A percentile compares a stretch with the other conserved stretches of the same genome.
phyloP scores from a whole-genome alignment of 495 filamentous ascomycete genomes.

The Aspergillus sclerotiicarbonarius region DNA sequence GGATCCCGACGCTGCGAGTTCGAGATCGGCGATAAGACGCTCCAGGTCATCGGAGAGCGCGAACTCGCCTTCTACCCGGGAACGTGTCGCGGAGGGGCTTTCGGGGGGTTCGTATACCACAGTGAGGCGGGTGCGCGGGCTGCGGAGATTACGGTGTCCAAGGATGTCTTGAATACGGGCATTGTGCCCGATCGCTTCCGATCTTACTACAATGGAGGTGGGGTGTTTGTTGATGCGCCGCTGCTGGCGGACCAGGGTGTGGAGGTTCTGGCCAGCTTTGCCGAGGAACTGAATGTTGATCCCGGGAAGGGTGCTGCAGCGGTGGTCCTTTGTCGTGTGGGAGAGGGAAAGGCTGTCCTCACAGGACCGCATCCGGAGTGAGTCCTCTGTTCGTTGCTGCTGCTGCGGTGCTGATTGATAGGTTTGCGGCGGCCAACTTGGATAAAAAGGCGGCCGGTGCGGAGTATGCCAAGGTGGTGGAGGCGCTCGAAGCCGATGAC shows the following conservation, averaged over 20 bases:
- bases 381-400: constrained; percentile 27
- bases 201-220: constrained; percentile 93
- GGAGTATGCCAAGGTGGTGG: constrained; percentile 65
- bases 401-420: constrained; percentile 32
- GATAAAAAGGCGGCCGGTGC: constrained; percentile 58
- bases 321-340: constrained; percentile 83
- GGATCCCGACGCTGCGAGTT: constrained; percentile 81
- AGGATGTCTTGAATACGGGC: constrained; percentile 52
- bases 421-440: constrained; percentile 82
- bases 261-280: constrained; percentile 81
- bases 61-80: constrained; percentile 90
- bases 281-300: constrained; percentile 72
- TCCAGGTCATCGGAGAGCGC: constrained; percentile 83
- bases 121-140: constrained; percentile 85
- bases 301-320: constrained; percentile 70
- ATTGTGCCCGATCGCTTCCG: constrained; percentile 63
- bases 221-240: constrained; percentile 84
- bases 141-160: constrained; percentile 62
- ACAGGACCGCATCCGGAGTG: constrained; percentile 95
- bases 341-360: constrained; percentile 75
- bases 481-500: constrained; percentile 69
- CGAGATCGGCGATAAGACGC: constrained; percentile 73
- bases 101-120: constrained; percentile 86
- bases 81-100: constrained; percentile 80
- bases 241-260: constrained; percentile 60